Evolutionary conservation across 176 grass and related monocot species (phyloP).

Genomic region (Elaeis guineensis): DNA sequence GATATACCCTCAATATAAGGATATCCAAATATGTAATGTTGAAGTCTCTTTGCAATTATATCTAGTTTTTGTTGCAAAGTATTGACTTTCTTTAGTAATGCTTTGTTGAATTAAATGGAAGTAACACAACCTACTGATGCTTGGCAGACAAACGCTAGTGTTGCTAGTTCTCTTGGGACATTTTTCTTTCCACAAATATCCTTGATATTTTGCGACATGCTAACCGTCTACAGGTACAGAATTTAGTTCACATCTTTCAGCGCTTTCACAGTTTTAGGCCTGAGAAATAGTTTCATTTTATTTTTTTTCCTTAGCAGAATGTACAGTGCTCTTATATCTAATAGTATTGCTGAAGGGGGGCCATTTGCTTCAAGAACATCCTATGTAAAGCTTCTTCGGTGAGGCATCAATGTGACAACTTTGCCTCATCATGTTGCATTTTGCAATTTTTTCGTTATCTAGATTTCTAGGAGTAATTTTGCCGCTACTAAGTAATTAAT

Average conservation of each 20-base stretch:
- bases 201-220: slow-evolving; percentile 92
- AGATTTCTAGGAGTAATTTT: too few relatives aligned
- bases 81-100: too few relatives aligned
- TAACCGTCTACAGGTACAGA: slow-evolving; percentile 84
- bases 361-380: slow-evolving; percentile 94
- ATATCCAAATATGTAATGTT: too few relatives aligned
- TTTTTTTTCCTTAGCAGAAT: slow-evolving; percentile 48
- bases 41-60: too few relatives aligned
- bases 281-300: not conserved
- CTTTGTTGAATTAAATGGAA: not conserved
- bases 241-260: not conserved
- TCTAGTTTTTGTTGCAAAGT: too few relatives aligned
- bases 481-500: not conserved
- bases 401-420: not conserved
- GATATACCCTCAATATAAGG: too few relatives aligned
- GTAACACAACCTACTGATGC: slow-evolving; percentile 6
- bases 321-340: slow-evolving; percentile 98
- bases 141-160: slow-evolving; percentile 97
- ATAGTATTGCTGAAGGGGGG: slow-evolving; percentile 89
- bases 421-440: not conserved
- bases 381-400: slow-evolving; percentile 97
- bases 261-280: too few relatives aligned
- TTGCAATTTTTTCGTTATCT: not conserved
- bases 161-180: slow-evolving; percentile 74
- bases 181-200: slow-evolving; percentile 94